Evolutionary conservation across 352 stramenopile species (phyloP).

Genomic region (Phytophthora hybrid): DNA sequence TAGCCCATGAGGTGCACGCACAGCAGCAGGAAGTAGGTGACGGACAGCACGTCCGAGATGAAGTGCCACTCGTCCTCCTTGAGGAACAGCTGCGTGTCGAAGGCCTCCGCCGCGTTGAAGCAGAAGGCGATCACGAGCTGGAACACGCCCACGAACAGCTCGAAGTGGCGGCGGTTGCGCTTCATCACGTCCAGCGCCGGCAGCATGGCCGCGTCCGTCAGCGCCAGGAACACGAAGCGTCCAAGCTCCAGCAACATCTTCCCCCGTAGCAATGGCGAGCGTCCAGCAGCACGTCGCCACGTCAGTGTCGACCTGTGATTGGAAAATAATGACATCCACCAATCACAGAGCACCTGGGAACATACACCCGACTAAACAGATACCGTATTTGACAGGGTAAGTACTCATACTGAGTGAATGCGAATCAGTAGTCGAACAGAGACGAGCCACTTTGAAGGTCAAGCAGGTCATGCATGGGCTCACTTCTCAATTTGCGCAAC

Average conservation of each 20-base stretch:
- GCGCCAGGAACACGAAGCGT: slow-evolving; percentile 75
- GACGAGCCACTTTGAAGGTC: not conserved
- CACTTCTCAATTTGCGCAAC: slow-evolving; percentile 35
- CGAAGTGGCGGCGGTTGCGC: slow-evolving; percentile 87
- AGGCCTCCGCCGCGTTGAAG: slow-evolving; percentile 85
- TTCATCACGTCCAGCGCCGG: slow-evolving; percentile 83
- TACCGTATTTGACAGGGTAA: slow-evolving; percentile 17
- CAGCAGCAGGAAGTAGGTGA: slow-evolving; percentile 87
- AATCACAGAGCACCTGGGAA: not conserved
- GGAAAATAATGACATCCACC: not conserved
- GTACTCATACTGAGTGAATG: slow-evolving; percentile 21
- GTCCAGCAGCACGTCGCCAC: slow-evolving; percentile 8
- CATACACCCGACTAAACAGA: slow-evolving; percentile 9
- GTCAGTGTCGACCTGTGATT: not conserved
- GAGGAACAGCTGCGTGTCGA: slow-evolving; percentile 74
- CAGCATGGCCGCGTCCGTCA: slow-evolving; percentile 80
- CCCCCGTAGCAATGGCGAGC: slow-evolving; percentile 8
- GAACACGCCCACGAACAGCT: slow-evolving; percentile 90
- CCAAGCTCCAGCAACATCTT: slow-evolving; percentile 57
- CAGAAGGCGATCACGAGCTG: slow-evolving; percentile 83
- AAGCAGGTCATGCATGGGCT: not conserved
- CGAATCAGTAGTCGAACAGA: slow-evolving; percentile 5
- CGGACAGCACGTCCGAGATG: slow-evolving; percentile 88
- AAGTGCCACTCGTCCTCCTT: slow-evolving; percentile 84
- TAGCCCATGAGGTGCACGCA: slow-evolving; percentile 89